Evolutionary conservation across 2,329 filamentous ascomycete genomes (phyloP), one percentile per base, ranked within the genome.

Genomic region (Fusarium anguioides): DNA sequence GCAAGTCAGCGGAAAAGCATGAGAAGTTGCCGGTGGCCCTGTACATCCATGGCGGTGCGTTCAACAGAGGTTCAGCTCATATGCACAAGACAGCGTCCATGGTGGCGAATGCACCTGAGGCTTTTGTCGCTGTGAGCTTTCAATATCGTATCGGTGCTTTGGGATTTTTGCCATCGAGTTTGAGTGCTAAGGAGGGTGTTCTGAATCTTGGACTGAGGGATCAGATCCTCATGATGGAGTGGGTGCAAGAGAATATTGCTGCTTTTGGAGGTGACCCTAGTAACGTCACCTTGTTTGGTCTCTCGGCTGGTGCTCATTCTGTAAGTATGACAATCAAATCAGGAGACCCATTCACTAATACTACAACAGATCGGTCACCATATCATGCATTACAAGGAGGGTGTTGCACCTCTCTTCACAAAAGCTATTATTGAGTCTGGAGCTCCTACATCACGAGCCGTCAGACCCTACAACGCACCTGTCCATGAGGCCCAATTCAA

Each of bases 21-120:
- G 74, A 68, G 35, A 72, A 64, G 27, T 20, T 76, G 2, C 75
- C 86, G 0, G 84, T 88, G 4, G 75, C 84, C 2, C 70, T 90
- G 1, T 89, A 88, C 63, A 78, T 90, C 18, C 87, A 90, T 66
- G 88, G 88, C 0, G 70, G 70, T 8, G 70, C 70, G 0, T 72
- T 72, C 8, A 72, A 72, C 23, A 87, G 88, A 68, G 81, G 86
- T 33, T 72, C 76, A 56, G 81, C 84, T 41, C 72, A 77, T 35
- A 83, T 84, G 78, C 82, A 89, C 57, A 84, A 91, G 71, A 87
- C 90, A 53, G 83, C 83, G 0, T 86, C 85, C 15, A 87, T 91
- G 78, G 83, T 89, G 7, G 82, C 84, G 3, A 89, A 84, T 77
- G 76, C 83, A 0, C 75, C 79, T 15, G 56, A 56, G 18, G 83